These are phyloP conservation scores for Dillenia turbinata DNA, from an alignment of 164 flowering plant species.

Conservation along the genomic window DNA sequence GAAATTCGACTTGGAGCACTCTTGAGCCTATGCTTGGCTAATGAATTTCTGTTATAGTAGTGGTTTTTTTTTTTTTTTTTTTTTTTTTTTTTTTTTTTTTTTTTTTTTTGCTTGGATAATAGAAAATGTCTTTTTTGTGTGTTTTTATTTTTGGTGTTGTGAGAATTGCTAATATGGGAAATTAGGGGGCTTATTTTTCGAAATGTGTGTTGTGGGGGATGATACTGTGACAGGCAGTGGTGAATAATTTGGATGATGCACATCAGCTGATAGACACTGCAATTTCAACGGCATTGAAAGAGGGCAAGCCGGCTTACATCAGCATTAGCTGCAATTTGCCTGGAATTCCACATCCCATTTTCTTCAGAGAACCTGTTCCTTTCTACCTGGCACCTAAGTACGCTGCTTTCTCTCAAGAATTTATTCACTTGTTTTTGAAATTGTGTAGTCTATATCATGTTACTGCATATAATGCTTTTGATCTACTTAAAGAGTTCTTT, in stretches of 20 bases:
- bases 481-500: too few species aligned
- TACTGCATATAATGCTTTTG: too few species aligned
- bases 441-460: too few species aligned
- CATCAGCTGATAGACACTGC: conserved; percentile 70
- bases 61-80: not conserved
- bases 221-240: conserved; percentile 47
- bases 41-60: too few species aligned
- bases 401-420: conserved; percentile 2
- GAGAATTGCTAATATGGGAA: too few species aligned
- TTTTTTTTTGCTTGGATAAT: not conserved
- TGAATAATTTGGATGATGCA: conserved; percentile 66
- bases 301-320: conserved; percentile 66
- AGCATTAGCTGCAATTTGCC: conserved; percentile 65
- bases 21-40: too few species aligned
- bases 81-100: not conserved
- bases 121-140: too few species aligned
- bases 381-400: conserved; percentile 52
- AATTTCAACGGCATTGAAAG: conserved; percentile 67
- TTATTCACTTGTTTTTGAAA: too few species aligned
- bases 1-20: too few species aligned
- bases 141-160: too few species aligned
- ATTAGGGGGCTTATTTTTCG: too few species aligned
- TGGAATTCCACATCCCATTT: conserved; percentile 57
- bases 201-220: conserved; percentile 1
- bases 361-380: conserved; percentile 56